Percentiles rank a stretch among this genome's conserved stretches.
These are phyloP conservation scores for Dillenia turbinata DNA, from an alignment of 164 flowering plant species.

Conservation along the genomic window DNA sequence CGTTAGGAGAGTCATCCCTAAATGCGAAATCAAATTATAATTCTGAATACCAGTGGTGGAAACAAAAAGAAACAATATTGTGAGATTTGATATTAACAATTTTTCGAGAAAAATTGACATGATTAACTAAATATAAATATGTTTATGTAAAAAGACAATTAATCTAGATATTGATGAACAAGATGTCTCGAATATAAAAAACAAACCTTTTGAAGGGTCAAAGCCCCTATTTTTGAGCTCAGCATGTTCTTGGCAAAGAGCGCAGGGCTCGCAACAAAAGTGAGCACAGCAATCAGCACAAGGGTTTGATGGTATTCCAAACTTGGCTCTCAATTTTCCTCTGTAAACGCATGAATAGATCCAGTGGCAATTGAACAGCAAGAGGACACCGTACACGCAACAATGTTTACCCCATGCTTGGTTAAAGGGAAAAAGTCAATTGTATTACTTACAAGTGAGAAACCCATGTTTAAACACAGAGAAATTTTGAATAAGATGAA, in stretches of 20 bases:
- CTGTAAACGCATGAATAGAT: constrained; percentile 23
- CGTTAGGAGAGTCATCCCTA: too few species aligned
- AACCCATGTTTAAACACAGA: not conserved
- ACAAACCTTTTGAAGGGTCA: constrained; percentile 27
- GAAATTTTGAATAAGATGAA: not conserved
- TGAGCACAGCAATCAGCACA: constrained; percentile 29
- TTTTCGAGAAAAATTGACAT: too few species aligned
- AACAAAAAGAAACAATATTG: not conserved
- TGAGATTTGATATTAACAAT: too few species aligned
- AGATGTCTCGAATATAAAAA: too few species aligned
- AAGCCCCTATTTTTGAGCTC: constrained; percentile 27
- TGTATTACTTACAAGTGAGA: not conserved
- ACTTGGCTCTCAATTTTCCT: constrained; percentile 19
- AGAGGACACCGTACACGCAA: constrained; percentile 10
- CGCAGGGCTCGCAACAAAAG: constrained; percentile 32
- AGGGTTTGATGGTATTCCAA: constrained; percentile 17
- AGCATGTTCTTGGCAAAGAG: constrained; percentile 30
- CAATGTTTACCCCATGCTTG: constrained; percentile 20
- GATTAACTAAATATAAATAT: too few species aligned
- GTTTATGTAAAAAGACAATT: too few species aligned
- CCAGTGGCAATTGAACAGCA: constrained; percentile 18
- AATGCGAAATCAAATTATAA: too few species aligned
- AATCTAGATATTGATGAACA: too few species aligned
- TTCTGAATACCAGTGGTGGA: not conserved
- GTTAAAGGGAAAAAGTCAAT: not conserved